A percentile compares a stretch with the other conserved stretches of the same genome.
Conservation (phyloP, 2,329 filamentous ascomycete genomes). For the Colletotrichum sp. region DNA sequence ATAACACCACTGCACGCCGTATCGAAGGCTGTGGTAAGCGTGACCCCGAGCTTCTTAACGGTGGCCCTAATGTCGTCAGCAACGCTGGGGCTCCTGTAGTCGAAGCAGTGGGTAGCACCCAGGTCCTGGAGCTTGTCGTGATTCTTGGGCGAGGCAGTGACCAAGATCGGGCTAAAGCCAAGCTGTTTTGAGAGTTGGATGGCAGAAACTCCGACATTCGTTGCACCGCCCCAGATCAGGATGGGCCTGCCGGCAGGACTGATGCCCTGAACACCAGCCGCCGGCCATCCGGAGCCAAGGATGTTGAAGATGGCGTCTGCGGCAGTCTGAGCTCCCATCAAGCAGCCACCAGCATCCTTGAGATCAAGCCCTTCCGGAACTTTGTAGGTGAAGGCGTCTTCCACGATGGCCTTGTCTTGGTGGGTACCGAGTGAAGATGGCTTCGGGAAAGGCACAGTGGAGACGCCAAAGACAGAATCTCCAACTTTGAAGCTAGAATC, state of each 20-base stretch:
- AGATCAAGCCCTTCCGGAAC: background rate
- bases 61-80: background rate
- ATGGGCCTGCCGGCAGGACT: slow-evolving; percentile 8
- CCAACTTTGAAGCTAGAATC: background rate
- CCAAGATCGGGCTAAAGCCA: slow-evolving; percentile 34
- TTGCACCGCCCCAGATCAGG: slow-evolving; percentile 41
- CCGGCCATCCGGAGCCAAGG: background rate
- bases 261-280: background rate
- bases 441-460: background rate
- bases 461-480: background rate
- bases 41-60: background rate
- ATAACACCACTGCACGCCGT: background rate
- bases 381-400: background rate
- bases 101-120: slow-evolving; percentile 38
- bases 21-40: background rate
- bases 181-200: slow-evolving; percentile 38
- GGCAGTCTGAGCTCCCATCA: background rate
- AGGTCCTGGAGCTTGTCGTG: slow-evolving; percentile 32
- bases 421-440: background rate
- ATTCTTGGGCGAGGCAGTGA: slow-evolving; percentile 34
- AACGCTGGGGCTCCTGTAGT: slow-evolving; percentile 27
- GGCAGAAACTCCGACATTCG: slow-evolving; percentile 36
- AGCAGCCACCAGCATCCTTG: background rate
- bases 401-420: background rate
- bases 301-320: background rate